Base-by-base conservation (phyloP, 164 flowering plant genomes). In the Amborella trichopoda region DNA sequence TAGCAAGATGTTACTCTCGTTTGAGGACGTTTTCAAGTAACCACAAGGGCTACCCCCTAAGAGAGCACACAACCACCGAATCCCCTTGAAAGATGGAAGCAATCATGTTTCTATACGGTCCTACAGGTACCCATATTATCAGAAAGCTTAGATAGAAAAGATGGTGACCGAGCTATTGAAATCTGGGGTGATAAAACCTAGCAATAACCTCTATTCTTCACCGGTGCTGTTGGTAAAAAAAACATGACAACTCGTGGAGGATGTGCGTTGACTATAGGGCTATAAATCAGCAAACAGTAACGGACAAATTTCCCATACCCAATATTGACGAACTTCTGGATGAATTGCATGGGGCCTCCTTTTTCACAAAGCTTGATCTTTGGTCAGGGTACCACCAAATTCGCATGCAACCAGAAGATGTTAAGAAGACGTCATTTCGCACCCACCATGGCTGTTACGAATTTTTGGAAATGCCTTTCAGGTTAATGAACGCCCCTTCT, bases 381-480 rank as follows among this genome's bases (percentile, higher is more conserved):
- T 23, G 26, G 30, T 13, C 17, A 10, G 48, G 48, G 13, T 45
- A 23, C 26, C 48, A 45, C 26, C 48, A 50, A 26, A 40, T 50
- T 24, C 33, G 33, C 17, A 50, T 50, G 54, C 3, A 16, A 8
- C 46, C 45, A 2, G 45, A 50, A 1, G 41, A 46, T 4, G 28
- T 52, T 5, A 13, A 6, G 11, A 28, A 37, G 47, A 52, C 55
- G 2, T 46, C 55, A 1, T 52, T 52, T 27, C 3, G 26, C 3
- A 27, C 21, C 1, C 55, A 28, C 10, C 27, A 14, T 3, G 48
- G 48, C 6, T 24, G 23, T 4, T 45, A 23, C 26, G 48, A 45
- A 45, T 45, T 28, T 28, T 11, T 45, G 13, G 48, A 23, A 3
- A 45, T 45, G 48, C 48, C 48, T n/a, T 45, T 45, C 28, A 32